Conservation (phyloP, 768 basidiomycete genomes). For the Lepiota brunneoincarnata region DNA sequence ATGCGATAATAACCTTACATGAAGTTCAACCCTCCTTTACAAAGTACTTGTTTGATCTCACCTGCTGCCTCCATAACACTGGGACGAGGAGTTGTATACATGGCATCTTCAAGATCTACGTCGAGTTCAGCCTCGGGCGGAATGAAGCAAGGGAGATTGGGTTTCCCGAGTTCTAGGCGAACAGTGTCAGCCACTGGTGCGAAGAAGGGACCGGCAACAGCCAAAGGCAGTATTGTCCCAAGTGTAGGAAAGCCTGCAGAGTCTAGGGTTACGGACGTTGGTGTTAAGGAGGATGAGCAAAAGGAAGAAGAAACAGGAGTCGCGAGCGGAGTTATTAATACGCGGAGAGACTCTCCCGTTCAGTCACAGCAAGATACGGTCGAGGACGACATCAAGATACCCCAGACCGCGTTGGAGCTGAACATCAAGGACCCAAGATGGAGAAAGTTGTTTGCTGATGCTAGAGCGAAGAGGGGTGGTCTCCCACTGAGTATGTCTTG, state of each 20-base stretch:
- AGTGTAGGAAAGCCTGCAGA: slow-evolving; percentile 1
- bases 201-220: slow-evolving; percentile 19
- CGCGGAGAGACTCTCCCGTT: slow-evolving; percentile 12
- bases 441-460: slow-evolving; percentile 44
- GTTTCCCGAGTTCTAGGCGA: slow-evolving; percentile 46
- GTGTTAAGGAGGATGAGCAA: not conserved
- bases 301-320: not conserved
- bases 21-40: too few relatives aligned
- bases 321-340: not conserved
- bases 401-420: slow-evolving; percentile 27
- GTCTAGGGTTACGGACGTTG: not conserved
- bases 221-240: slow-evolving; percentile 9
- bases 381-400: slow-evolving; percentile 13
- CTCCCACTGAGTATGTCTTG: slow-evolving; percentile 56
- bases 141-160: slow-evolving; percentile 44
- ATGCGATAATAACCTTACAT: too few relatives aligned
- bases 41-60: too few relatives aligned
- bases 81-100: too few relatives aligned
- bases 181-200: slow-evolving; percentile 27
- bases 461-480: slow-evolving; percentile 52
- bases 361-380: slow-evolving; percentile 18
- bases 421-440: slow-evolving; percentile 51
- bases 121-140: not conserved
- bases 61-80: too few relatives aligned
- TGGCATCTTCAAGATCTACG: too few relatives aligned